Evolutionary conservation across 176 grass and related monocot species (phyloP).

Genomic region (Paspalum vaginatum): DNA sequence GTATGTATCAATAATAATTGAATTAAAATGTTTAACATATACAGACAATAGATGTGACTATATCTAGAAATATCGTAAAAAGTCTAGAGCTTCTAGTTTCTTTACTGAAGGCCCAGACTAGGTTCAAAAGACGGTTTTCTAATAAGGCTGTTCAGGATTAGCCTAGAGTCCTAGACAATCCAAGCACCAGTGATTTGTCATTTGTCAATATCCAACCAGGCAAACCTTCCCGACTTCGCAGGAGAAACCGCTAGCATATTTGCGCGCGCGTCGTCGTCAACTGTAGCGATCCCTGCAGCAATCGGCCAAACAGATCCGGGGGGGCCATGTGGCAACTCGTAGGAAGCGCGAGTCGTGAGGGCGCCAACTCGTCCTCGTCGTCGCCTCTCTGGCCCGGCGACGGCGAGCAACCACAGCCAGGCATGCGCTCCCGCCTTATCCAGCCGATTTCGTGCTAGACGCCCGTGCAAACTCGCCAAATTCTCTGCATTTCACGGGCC

Average conservation of each 20-base stretch:
- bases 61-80: too few relatives aligned
- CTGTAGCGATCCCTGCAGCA: background rate
- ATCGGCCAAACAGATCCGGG: background rate
- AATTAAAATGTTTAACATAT: too few relatives aligned
- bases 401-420: constrained; percentile 38
- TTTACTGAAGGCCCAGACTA: too few relatives aligned
- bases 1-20: too few relatives aligned
- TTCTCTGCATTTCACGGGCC: background rate
- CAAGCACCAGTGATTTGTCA: too few relatives aligned
- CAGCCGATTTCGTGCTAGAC: background rate
- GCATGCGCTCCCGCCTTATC: constrained; percentile 36
- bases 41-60: too few relatives aligned
- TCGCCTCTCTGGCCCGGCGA: background rate
- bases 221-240: too few relatives aligned
- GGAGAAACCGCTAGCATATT: background rate
- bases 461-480: background rate
- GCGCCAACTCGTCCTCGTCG: background rate
- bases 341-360: background rate
- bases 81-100: too few relatives aligned
- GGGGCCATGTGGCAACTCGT: background rate
- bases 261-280: background rate
- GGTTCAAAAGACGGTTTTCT: too few relatives aligned
- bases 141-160: too few relatives aligned
- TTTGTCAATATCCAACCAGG: too few relatives aligned
- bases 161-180: too few relatives aligned